Evolutionary conservation across 2,329 filamentous ascomycete genomes (phyloP).

Genomic region (Fusarium siculi): DNA sequence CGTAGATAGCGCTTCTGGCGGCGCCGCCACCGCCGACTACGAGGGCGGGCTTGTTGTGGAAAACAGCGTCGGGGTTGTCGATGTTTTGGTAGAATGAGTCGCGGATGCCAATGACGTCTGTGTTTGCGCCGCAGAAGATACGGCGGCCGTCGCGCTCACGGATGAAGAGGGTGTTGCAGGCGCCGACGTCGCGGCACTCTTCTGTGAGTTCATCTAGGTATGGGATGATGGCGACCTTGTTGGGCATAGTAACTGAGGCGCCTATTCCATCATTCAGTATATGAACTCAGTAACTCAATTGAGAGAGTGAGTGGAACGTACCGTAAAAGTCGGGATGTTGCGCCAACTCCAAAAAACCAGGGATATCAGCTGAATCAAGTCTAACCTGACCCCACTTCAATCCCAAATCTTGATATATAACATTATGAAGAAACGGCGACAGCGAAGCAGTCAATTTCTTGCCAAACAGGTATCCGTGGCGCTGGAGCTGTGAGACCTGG

Average conservation of each 20-base stretch:
- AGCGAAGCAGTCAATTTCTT: slow-evolving; percentile 65
- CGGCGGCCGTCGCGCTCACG: slow-evolving; percentile 60
- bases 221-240: slow-evolving; percentile 80
- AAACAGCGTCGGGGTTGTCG: slow-evolving; percentile 55
- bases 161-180: slow-evolving; percentile 83
- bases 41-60: slow-evolving; percentile 72
- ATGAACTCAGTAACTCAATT: no score
- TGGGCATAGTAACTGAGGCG: slow-evolving; percentile 83
- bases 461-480: slow-evolving; percentile 67
- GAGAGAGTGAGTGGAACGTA: slow-evolving; percentile 44
- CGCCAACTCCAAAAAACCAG: slow-evolving; percentile 61
- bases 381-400: slow-evolving; percentile 64
- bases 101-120: slow-evolving; percentile 81
- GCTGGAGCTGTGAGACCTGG: slow-evolving; percentile 49
- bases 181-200: slow-evolving; percentile 78
- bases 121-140: slow-evolving; percentile 78
- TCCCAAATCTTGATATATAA: slow-evolving; percentile 62
- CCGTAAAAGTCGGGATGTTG: slow-evolving; percentile 71
- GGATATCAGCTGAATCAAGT: slow-evolving; percentile 63
- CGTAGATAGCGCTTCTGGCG: slow-evolving; percentile 81
- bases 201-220: slow-evolving; percentile 78
- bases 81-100: slow-evolving; percentile 74
- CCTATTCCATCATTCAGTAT: slow-evolving; percentile 52
- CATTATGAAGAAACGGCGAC: slow-evolving; percentile 64
- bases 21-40: slow-evolving; percentile 83